Evolutionary conservation across 2,329 filamentous ascomycete genomes (phyloP).

Genomic region (Penicillium sp.): DNA sequence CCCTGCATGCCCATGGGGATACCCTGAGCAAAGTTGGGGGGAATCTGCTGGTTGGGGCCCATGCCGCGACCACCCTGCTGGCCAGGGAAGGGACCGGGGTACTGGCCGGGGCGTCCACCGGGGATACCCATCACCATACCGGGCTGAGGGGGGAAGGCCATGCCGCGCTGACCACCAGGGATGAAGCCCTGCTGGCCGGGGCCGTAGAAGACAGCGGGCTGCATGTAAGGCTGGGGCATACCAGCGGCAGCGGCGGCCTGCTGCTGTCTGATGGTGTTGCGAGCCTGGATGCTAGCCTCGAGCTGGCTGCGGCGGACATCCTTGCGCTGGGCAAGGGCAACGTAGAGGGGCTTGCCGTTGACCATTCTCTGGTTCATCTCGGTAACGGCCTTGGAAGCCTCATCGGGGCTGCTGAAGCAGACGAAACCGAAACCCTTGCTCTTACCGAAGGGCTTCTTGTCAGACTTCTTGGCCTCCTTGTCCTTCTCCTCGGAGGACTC

Average conservation of each 20-base stretch:
- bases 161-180: conserved; percentile 49
- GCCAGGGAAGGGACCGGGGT: conserved; percentile 68
- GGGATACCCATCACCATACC: conserved; percentile 57
- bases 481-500: conserved; percentile 50
- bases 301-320: conserved; percentile 99
- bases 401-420: conserved; percentile 98
- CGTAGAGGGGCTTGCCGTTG: conserved; percentile 90
- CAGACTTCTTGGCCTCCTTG: too few relatives aligned
- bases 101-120: conserved; percentile 76
- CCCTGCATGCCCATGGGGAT: conserved; percentile 52
- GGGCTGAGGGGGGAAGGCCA: conserved; percentile 52
- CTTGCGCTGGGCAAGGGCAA: conserved; percentile 97
- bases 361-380: conserved; percentile 99
- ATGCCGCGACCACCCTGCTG: conserved; percentile 83
- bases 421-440: conserved; percentile 99
- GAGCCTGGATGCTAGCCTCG: conserved; percentile 96
- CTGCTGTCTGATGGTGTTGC: conserved; percentile 97
- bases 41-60: conserved; percentile 72
- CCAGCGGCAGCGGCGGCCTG: conserved; percentile 84
- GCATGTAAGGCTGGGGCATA: conserved; percentile 75
- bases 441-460: conserved; percentile 72
- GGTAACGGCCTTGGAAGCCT: conserved; percentile 96
- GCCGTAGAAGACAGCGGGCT: conserved; percentile 83
- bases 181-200: conserved; percentile 57
- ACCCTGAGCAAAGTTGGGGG: conserved; percentile 75